Conservation (phyloP, 176 grass and related monocot genomes). For the Paspalum notatum region DNA sequence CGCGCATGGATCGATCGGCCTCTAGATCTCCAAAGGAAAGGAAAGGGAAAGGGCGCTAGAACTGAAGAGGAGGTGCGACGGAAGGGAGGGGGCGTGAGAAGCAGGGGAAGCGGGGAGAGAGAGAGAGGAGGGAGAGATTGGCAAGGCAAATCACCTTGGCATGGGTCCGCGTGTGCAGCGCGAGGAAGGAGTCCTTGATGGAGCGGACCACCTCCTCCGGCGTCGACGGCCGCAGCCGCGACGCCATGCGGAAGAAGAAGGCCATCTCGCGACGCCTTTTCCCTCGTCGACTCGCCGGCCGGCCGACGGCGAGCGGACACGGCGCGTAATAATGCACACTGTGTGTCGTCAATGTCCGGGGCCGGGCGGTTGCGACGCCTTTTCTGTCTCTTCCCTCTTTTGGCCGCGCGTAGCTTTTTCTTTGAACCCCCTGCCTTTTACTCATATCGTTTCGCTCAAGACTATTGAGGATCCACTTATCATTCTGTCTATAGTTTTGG, state of each 20-base stretch:
- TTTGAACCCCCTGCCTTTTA: background rate
- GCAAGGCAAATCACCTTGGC: slow-evolving; percentile 55
- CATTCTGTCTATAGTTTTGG: background rate
- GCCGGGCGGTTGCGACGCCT: slow-evolving; percentile 33
- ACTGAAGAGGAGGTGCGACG: background rate
- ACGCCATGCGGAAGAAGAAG: slow-evolving; percentile 81
- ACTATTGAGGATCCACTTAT: background rate
- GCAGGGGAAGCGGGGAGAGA: background rate
- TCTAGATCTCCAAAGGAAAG: background rate
- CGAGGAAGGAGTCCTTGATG: slow-evolving; percentile 87
- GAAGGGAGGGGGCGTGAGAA: background rate
- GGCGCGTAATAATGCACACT: slow-evolving; percentile 27
- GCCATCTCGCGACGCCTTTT: slow-evolving; percentile 42
- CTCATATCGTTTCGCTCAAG: background rate
- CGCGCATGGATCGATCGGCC: slow-evolving; percentile 6
- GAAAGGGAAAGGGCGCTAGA: background rate
- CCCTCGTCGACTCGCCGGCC: slow-evolving; percentile 23
- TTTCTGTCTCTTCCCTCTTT: slow-evolving; percentile 21
- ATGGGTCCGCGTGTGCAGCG: slow-evolving; percentile 77
- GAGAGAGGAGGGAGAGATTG: background rate
- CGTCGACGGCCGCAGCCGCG: slow-evolving; percentile 55
- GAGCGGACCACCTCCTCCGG: slow-evolving; percentile 64
- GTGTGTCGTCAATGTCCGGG: slow-evolving; percentile 10
- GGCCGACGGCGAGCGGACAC: background rate
- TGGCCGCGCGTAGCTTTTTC: slow-evolving; percentile 25